Base-by-base conservation (phyloP, 2,329 filamentous ascomycete species). In the Exophiala viscosa region DNA sequence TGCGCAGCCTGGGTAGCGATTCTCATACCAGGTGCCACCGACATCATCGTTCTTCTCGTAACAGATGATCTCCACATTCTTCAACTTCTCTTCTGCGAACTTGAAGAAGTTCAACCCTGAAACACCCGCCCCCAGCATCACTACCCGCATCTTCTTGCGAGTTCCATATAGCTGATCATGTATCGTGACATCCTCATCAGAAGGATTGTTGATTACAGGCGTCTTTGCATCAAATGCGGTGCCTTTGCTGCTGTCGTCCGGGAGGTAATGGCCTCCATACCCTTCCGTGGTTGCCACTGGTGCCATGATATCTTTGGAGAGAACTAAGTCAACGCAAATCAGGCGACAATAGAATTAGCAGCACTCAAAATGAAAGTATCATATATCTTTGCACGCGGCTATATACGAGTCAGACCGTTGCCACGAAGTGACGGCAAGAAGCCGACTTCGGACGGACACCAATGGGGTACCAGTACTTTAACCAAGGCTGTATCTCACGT, bases 11-110 rank as follows among this genome's bases (percentile, higher is more conserved):
- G 66, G 65, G 48, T 68, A 68, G 28, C 60, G 56, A 52, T 68
- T 69, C 31, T 68, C 66, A 11, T 63, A 61, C 69, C 68, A 71
- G 23, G 67, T 66, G 14, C 66, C 67, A 4, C 67, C 67, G 47
- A 70, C 58, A 36, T 66, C 63, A 10, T 64, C 55, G 40, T 70
- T 70, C 59, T 65, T 65, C 23, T 66, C 64, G 41, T 65, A 67
- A 10, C 59, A 45, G 13, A 54, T 57, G 38, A 64, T 53, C 32
- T 57, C 57, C 6, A 51, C 55, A 33, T 54, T 54, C 52, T 42
- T 45, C 45, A 45, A 51, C 9, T 52, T 32, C 9, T 51, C 28
- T 34, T 60, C 39, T 9, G 58, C 31, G 20, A 52, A 40, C n/a
- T 45, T 23, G 38, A 48, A 48, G 15, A 59, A 42, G 32, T 52